Conservation (phyloP, 257 asterid species). For the Ophiorrhiza pumila region DNA sequence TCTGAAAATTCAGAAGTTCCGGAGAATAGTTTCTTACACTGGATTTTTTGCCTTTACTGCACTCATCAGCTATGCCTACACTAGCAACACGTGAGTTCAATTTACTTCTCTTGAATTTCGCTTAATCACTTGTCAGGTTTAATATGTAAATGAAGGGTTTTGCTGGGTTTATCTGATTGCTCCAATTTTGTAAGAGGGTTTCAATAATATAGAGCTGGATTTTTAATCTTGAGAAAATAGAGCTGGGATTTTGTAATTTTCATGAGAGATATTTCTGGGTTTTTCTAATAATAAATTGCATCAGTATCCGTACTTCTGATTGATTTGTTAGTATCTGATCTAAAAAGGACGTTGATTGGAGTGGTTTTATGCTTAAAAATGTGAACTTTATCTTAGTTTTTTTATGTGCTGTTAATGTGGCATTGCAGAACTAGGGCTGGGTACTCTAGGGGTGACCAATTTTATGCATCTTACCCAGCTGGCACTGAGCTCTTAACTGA, state of each 20-base stretch:
- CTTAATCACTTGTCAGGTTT: background rate
- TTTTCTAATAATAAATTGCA: background rate
- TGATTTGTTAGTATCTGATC: too few species aligned
- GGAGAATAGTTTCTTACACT: slow-evolving; percentile 73
- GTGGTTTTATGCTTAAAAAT: background rate
- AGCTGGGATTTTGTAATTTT: background rate
- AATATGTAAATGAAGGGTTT: background rate
- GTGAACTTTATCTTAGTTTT: slow-evolving; percentile 1
- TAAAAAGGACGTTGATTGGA: background rate
- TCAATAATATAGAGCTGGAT: background rate
- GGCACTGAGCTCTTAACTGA: slow-evolving; percentile 91
- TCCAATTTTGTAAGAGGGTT: background rate
- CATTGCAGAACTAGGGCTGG: slow-evolving; percentile 86
- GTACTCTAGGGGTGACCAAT: slow-evolving; percentile 85
- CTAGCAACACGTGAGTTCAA: slow-evolving; percentile 76
- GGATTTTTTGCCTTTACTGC: slow-evolving; percentile 68
- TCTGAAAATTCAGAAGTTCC: slow-evolving; percentile 81
- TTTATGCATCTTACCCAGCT: slow-evolving; percentile 92
- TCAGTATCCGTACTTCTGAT: background rate
- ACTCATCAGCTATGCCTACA: slow-evolving; percentile 63
- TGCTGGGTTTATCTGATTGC: slow-evolving; percentile 2
- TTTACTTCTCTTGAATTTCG: background rate
- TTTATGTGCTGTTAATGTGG: slow-evolving; percentile 20
- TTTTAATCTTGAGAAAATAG: background rate
- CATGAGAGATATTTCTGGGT: too few species aligned